phyloP scores from a whole-genome alignment of 331 rosid genomes.

The Stylosanthes scabra region DNA sequence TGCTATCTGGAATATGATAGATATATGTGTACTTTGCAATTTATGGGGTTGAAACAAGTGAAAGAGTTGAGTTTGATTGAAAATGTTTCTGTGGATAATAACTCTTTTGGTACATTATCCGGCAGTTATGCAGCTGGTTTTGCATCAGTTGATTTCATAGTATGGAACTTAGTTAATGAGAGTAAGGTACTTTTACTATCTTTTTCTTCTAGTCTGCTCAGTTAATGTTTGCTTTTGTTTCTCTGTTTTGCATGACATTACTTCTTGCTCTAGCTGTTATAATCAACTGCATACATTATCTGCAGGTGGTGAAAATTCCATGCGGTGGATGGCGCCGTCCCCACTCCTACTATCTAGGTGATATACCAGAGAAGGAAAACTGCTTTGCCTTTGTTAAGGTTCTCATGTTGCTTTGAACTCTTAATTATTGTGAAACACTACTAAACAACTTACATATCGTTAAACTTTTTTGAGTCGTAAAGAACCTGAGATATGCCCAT shows the following conservation, averaged over 20 bases:
- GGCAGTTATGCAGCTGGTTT: conserved; percentile 86
- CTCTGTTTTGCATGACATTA: conserved; percentile 20
- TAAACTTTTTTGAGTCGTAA: conserved; percentile 13
- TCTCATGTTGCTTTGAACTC: conserved; percentile 31
- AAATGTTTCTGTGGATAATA: conserved; percentile 53
- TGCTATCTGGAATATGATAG: conserved; percentile 81
- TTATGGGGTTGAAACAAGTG: conserved; percentile 94
- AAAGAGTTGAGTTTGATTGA: conserved; percentile 85
- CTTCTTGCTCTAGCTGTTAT: conserved; percentile 28
- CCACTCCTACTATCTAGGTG: conserved; percentile 88
- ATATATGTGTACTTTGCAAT: conserved; percentile 68
- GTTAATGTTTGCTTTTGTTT: neutral
- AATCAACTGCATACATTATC: conserved; percentile 30
- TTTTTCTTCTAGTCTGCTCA: conserved; percentile 30
- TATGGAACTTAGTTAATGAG: conserved; percentile 85
- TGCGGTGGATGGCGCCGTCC: conserved; percentile 99
- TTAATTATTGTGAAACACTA: conserved; percentile 6
- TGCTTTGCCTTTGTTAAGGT: conserved; percentile 98
- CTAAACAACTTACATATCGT: conserved; percentile 21
- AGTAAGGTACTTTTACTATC: conserved; percentile 71
- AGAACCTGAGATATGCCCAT: conserved; percentile 22
- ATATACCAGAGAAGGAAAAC: conserved; percentile 76
- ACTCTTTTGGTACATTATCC: conserved; percentile 45
- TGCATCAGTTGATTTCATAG: conserved; percentile 84
- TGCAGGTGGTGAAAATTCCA: conserved; percentile 80